Evolutionary conservation across 164 flowering plant species (phyloP).

Genomic region (Aristolochia californica): DNA sequence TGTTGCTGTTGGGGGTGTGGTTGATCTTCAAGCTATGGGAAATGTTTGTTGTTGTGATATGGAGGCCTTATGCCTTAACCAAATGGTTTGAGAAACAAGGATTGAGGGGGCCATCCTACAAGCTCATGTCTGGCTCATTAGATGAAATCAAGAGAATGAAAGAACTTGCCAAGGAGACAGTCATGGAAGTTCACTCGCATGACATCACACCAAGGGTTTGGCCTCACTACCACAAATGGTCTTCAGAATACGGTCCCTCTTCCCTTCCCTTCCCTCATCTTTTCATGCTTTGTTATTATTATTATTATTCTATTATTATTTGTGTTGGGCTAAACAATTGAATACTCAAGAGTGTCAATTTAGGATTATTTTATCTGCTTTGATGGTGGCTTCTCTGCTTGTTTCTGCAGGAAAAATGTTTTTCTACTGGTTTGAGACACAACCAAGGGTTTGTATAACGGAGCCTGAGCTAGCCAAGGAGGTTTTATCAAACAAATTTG

Average conservation of each 20-base stretch:
- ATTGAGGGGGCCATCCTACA: conserved; percentile 3
- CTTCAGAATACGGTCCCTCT: not conserved
- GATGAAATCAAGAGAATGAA: not conserved
- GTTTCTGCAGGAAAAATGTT: no score
- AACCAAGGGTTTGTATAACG: conserved; percentile 2
- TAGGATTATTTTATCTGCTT: no score
- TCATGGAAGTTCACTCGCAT: conserved; percentile 1
- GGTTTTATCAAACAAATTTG: conserved; percentile 20
- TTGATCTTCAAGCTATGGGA: conserved; percentile 5
- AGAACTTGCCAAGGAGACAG: not conserved
- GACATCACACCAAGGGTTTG: not conserved
- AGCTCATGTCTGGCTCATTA: not conserved
- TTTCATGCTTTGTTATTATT: not conserved
- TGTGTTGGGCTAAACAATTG: no score
- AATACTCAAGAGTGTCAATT: no score
- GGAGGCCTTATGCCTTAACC: conserved; percentile 17
- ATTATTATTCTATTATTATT: not conserved
- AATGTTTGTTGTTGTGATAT: conserved; percentile 8
- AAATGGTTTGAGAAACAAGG: conserved; percentile 19
- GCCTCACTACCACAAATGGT: conserved; percentile 1
- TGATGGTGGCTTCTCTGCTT: no score
- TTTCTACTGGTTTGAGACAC: no score
- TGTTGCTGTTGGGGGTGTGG: not conserved
- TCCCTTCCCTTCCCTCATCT: not conserved
- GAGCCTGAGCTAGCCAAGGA: conserved; percentile 22